phyloP scores from a whole-genome alignment of 2,329 filamentous ascomycete species.

The Coniochaeta ligniaria region DNA sequence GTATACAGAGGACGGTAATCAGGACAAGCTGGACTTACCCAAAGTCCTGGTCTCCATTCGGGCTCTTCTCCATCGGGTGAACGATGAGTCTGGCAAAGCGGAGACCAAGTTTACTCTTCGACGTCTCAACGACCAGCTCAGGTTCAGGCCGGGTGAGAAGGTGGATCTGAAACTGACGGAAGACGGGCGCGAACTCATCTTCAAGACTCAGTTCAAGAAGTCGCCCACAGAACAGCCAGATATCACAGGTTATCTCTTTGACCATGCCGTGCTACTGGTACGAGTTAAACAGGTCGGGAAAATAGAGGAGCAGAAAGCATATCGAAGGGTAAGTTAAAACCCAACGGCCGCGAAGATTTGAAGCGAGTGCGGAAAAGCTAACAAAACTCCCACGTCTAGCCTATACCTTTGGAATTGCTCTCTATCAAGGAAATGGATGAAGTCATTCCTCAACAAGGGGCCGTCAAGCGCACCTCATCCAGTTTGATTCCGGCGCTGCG shows the following conservation, averaged over 20 bases:
- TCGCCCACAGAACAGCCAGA: slow-evolving; percentile 79
- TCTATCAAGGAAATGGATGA: slow-evolving; percentile 97
- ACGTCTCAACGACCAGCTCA: slow-evolving; percentile 83
- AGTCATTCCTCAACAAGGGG: slow-evolving; percentile 72
- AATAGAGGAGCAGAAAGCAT: slow-evolving; percentile 89
- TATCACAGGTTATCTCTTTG: slow-evolving; percentile 91
- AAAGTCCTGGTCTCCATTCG: slow-evolving; percentile 82
- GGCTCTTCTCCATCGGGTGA: slow-evolving; percentile 80
- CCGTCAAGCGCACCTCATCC: slow-evolving; percentile 81
- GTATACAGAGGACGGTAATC: slow-evolving; percentile 80
- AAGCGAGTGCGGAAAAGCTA: background rate
- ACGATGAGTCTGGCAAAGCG: slow-evolving; percentile 90
- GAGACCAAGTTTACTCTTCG: slow-evolving; percentile 97
- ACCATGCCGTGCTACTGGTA: slow-evolving; percentile 89
- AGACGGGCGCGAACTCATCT: slow-evolving; percentile 85
- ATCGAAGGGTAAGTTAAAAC: slow-evolving; percentile 54
- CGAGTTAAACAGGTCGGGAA: slow-evolving; percentile 89
- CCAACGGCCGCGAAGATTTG: background rate
- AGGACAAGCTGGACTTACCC: slow-evolving; percentile 87
- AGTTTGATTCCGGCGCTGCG: slow-evolving; percentile 62
- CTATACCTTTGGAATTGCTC: slow-evolving; percentile 87
- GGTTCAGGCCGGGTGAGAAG: slow-evolving; percentile 82
- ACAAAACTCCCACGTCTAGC: slow-evolving; percentile 35
- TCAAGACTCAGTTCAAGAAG: slow-evolving; percentile 93
- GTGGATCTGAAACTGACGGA: slow-evolving; percentile 94